Base-by-base conservation (phyloP, 2,329 filamentous ascomycete species). In the Fusarium nelsonii region DNA sequence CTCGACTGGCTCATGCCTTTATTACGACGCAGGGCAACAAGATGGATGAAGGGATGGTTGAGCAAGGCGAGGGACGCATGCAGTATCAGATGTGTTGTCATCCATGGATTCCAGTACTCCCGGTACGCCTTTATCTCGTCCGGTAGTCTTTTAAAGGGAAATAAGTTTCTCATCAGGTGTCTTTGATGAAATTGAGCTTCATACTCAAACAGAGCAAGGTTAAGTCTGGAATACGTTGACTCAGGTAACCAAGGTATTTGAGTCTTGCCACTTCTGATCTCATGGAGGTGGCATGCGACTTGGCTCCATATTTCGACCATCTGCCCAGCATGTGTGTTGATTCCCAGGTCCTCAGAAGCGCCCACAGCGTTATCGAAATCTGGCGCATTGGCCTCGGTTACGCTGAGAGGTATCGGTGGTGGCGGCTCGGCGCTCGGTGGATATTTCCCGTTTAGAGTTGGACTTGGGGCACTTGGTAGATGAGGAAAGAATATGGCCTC, bases 61-160 rank as follows among this genome's bases (percentile, higher is more conserved):
- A 63, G 20, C 8, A 63, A n/a, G 3, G 59, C 59, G 11, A 63
- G 59, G 8, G 57, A 63, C 3, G 59, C 59, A 8, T 63, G 59
- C 2, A 63, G 26, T 3, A 63, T 34, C 0, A 63, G 30, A 41
- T 63, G 59, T 8, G 59, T 63, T 1, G 46, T 63, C 5, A 63
- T 11, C 59, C 59, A 63, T 1, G 59, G 57, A 9, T 63, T 33
- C 59, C 59, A 63, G 20, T 63, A 63, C 15, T 62, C 28, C 3
- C 28, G 12, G 14, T n/a, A 14, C 10, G 34, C 20, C 12, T 16
- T 2, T 26, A 63, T 62, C 8, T 63, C 59, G 1, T 28, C 16
- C 0, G 12, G 14, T 3, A 16, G 32, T 2, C 59, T n/a, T 4
- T 63, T 62, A 2, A 63, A 63, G 2, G 59, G 59, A 4, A 63